Evolutionary conservation across 805 yeast species (phyloP).

Genomic region (Starmerella vitae): DNA sequence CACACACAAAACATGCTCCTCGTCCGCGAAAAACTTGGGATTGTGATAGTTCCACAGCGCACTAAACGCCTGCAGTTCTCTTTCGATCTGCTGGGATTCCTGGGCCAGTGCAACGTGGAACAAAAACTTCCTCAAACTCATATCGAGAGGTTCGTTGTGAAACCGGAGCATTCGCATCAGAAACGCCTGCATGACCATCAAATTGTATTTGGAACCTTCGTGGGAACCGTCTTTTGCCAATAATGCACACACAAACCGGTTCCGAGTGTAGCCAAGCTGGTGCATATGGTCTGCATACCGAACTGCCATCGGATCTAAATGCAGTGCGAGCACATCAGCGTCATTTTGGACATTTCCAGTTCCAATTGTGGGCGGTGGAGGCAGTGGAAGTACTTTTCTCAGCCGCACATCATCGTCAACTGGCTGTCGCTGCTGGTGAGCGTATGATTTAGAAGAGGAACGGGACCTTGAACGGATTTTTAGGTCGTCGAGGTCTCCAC

Average conservation of each 20-base stretch:
- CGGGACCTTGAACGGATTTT: no score
- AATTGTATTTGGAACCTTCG: constrained; percentile 9
- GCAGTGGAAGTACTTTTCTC: constrained; percentile 12
- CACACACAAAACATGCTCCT: constrained; percentile 47
- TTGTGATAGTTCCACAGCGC: constrained; percentile 37
- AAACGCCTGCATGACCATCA: constrained; percentile 18
- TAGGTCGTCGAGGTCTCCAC: no score
- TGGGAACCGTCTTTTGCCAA: constrained; percentile 13
- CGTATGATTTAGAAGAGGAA: background rate
- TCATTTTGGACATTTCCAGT: constrained; percentile 7
- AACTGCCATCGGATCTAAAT: constrained; percentile 16
- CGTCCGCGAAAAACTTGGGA: constrained; percentile 27
- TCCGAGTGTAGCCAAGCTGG: constrained; percentile 12
- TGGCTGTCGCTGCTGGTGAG: background rate
- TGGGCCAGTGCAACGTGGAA: constrained; percentile 48
- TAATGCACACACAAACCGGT: constrained; percentile 16
- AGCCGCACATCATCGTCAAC: constrained; percentile 9
- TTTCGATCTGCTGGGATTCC: constrained; percentile 66
- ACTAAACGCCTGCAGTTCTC: constrained; percentile 48
- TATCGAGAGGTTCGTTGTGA: constrained; percentile 44
- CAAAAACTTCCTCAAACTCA: constrained; percentile 48
- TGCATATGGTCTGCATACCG: constrained; percentile 16
- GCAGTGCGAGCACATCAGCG: constrained; percentile 7
- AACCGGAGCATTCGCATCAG: constrained; percentile 35
- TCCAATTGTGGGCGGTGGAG: constrained; percentile 16